phyloP scores from a whole-genome alignment of 1,284 basidiomycete genomes.

The Cutaneotrichosporon sp. region DNA sequence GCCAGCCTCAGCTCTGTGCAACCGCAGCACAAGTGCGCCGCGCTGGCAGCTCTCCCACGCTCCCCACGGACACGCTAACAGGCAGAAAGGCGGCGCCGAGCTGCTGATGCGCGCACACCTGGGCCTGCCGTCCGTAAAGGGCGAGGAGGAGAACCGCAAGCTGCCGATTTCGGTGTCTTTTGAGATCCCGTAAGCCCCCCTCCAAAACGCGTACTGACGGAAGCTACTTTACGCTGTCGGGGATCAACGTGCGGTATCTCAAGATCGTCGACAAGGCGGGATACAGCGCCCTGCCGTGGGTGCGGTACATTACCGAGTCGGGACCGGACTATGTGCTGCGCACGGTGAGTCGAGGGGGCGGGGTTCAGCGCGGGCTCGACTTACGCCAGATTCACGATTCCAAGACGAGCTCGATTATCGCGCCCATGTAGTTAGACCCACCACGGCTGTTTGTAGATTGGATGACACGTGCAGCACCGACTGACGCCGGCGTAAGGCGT shows the following conservation, averaged over 20 bases:
- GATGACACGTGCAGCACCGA: too few relatives aligned
- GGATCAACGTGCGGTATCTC: conserved; percentile 80
- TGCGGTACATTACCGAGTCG: conserved; percentile 71
- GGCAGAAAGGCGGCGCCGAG: conserved; percentile 6
- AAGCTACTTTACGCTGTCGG: conserved; percentile 86
- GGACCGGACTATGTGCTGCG: conserved; percentile 76
- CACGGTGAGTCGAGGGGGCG: conserved; percentile 24
- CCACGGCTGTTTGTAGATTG: too few relatives aligned
- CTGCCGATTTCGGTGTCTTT: conserved; percentile 95
- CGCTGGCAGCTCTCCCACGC: background rate
- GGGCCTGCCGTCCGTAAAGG: conserved; percentile 81
- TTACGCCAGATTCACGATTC: conserved; percentile 34
- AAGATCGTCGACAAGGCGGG: conserved; percentile 99
- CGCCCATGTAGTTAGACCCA: conserved; percentile 29
- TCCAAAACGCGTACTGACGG: background rate
- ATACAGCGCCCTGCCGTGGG: conserved; percentile 65
- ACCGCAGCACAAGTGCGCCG: too few relatives aligned
- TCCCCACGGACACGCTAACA: background rate
- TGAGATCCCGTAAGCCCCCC: conserved; percentile 51
- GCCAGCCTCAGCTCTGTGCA: too few relatives aligned
- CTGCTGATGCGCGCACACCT: conserved; percentile 93
- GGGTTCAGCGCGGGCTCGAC: too few relatives aligned
- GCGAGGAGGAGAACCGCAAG: conserved; percentile 78
- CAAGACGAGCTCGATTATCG: conserved; percentile 42
- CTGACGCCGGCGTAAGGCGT: too few relatives aligned